Evolutionary conservation across 495 filamentous ascomycete genomes (phyloP).

Genomic region (Schizothecium vesticola): DNA sequence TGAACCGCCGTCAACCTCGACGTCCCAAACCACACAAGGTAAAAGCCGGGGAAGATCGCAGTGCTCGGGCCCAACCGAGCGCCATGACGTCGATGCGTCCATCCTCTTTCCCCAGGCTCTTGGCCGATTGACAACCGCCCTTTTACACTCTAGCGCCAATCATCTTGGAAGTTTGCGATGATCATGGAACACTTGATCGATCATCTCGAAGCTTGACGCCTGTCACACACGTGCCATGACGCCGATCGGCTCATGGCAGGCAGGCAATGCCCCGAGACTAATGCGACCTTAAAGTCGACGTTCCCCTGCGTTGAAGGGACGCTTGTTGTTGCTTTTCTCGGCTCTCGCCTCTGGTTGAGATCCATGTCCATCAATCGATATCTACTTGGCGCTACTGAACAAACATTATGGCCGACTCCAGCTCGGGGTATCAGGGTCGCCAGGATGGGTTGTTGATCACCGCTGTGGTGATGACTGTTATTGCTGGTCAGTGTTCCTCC

Average conservation of each 20-base stretch:
- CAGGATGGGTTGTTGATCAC: constrained; percentile 14
- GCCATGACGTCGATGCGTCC: neutral
- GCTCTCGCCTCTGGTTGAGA: neutral
- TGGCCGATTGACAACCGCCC: neutral
- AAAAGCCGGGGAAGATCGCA: neutral
- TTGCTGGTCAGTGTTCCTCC: constrained; percentile 6
- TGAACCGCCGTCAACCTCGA: neutral
- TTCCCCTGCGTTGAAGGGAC: neutral
- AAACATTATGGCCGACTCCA: neutral
- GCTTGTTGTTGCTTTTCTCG: neutral
- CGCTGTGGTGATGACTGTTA: constrained; percentile 13
- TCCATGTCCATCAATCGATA: neutral
- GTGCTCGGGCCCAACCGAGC: neutral
- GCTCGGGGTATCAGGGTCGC: neutral
- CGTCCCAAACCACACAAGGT: neutral
- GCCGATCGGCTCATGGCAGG: neutral
- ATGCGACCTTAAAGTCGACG: neutral
- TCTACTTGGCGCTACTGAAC: neutral
- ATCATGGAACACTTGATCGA: neutral
- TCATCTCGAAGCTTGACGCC: neutral
- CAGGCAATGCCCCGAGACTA: neutral
- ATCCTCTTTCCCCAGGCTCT: no score
- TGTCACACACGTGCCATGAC: neutral
- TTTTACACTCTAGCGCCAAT: neutral
- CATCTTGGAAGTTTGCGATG: neutral